Evolutionary conservation across 805 yeast genomes (phyloP).

Genomic region (Ogataea saltuana): DNA sequence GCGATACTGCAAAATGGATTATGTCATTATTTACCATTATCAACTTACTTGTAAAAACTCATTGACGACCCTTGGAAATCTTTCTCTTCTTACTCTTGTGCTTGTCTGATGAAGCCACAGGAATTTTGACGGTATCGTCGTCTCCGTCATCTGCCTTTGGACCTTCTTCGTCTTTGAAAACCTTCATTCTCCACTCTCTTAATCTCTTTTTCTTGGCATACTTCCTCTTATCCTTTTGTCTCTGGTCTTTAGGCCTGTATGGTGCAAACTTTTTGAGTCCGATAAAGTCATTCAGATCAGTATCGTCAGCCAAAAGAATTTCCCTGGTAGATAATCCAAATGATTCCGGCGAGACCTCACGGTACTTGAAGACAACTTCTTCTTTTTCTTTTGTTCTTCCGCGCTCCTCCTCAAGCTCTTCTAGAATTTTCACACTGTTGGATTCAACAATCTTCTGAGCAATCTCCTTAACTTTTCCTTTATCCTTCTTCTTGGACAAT

Average conservation of each 20-base stretch:
- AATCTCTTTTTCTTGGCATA: conserved; percentile 79
- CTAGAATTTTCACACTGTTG: conserved; percentile 62
- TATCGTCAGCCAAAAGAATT: conserved; percentile 86
- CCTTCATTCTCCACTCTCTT: conserved; percentile 86
- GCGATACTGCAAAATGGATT: too few relatives aligned
- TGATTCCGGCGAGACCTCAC: conserved; percentile 94
- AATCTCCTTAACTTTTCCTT: conserved; percentile 57
- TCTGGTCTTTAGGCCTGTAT: conserved; percentile 73
- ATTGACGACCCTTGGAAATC: conserved; percentile 7
- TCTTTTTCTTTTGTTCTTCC: conserved; percentile 55
- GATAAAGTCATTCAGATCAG: conserved; percentile 76
- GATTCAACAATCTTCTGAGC: conserved; percentile 81
- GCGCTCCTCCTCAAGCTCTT: conserved; percentile 66
- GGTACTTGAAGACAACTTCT: conserved; percentile 69
- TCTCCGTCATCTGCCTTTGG: conserved; percentile 38
- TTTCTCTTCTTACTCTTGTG: conserved; percentile 26
- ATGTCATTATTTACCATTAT: too few relatives aligned
- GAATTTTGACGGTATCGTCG: conserved; percentile 35
- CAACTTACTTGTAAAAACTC: too few relatives aligned
- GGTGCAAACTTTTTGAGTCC: conserved; percentile 94
- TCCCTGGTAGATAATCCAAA: conserved; percentile 86
- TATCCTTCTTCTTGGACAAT: conserved; percentile 58
- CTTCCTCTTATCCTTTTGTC: conserved; percentile 78
- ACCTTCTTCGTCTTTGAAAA: conserved; percentile 65
- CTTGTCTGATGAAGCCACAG: conserved; percentile 29